These are phyloP conservation scores for Sanghuangporus sanghuang DNA, from an alignment of 1,284 basidiomycete species.

Conservation along the genomic window DNA sequence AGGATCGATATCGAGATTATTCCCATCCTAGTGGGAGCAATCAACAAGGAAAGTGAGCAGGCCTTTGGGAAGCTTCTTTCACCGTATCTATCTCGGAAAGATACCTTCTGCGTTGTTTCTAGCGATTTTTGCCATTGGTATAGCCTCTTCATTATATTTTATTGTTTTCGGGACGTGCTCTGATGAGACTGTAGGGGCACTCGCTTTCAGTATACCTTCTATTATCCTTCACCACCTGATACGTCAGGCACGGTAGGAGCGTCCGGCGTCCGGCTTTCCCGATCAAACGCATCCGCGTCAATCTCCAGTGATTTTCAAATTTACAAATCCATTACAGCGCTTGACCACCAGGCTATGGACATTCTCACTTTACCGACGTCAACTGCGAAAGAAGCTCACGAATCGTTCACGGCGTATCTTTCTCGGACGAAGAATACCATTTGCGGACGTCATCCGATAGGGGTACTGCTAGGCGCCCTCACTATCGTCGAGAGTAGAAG, in stretches of 20 bases:
- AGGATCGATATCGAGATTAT: conserved; percentile 79
- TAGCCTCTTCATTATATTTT: background rate
- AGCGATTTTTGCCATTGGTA: conserved; percentile 99
- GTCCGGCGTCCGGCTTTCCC: conserved; percentile 49
- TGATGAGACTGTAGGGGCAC: conserved; percentile 63
- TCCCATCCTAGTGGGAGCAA: conserved; percentile 88
- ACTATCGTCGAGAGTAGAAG: conserved; percentile 28
- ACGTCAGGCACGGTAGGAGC: conserved; percentile 34
- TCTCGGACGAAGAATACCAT: conserved; percentile 89
- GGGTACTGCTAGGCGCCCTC: conserved; percentile 81
- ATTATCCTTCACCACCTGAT: conserved; percentile 66
- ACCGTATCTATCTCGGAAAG: conserved; percentile 69
- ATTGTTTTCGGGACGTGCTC: background rate
- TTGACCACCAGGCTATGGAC: conserved; percentile 79
- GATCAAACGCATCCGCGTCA: conserved; percentile 33
- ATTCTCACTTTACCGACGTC: conserved; percentile 58
- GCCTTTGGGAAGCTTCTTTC: conserved; percentile 70
- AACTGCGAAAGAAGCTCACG: conserved; percentile 50
- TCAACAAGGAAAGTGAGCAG: conserved; percentile 56
- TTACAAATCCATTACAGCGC: conserved; percentile 63
- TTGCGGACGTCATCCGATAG: conserved; percentile 94
- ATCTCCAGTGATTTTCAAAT: conserved; percentile 48
- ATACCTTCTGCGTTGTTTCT: conserved; percentile 88
- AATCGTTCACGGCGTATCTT: conserved; percentile 72
- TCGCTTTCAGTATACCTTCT: conserved; percentile 88